phyloP scores from a whole-genome alignment of 345 rosid species.

The Dovyalis caffra region DNA sequence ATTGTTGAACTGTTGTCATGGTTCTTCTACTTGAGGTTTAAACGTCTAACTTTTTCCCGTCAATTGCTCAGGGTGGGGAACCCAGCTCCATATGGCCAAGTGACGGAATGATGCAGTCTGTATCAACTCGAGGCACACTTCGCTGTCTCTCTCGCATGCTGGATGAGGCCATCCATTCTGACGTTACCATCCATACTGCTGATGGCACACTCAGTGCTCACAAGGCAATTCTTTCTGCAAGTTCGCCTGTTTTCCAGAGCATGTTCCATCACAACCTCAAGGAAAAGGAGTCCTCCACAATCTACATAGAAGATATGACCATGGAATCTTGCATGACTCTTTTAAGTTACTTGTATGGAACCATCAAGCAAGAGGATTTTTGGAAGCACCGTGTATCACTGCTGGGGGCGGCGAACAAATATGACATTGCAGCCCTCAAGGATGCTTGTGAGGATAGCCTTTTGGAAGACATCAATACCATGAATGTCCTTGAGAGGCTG shows the following conservation, averaged over 20 bases:
- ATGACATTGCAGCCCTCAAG: conserved; percentile 66
- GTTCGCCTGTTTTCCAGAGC: conserved; percentile 87
- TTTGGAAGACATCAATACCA: conserved; percentile 77
- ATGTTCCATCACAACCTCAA: conserved; percentile 87
- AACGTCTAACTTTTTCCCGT: background rate
- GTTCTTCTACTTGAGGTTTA: background rate
- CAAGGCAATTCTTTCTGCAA: conserved; percentile 77
- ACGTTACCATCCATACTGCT: conserved; percentile 69
- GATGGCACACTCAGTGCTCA: conserved; percentile 80
- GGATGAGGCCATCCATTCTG: conserved; percentile 69
- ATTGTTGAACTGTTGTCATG: background rate
- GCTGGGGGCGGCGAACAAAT: conserved; percentile 82
- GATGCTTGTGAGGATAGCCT: conserved; percentile 87
- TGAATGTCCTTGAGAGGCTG: conserved; percentile 81
- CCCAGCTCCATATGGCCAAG: conserved; percentile 68
- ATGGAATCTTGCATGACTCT: conserved; percentile 77
- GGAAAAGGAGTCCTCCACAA: conserved; percentile 86
- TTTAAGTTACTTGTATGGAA: conserved; percentile 80
- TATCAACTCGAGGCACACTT: conserved; percentile 61
- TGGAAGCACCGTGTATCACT: conserved; percentile 83
- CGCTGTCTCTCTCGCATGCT: conserved; percentile 83
- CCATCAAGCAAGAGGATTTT: conserved; percentile 73
- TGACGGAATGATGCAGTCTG: conserved; percentile 60
- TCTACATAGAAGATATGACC: conserved; percentile 81
- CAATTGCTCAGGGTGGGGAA: conserved; percentile 56